Evolutionary conservation across 495 filamentous ascomycete species (phyloP).

Genomic region (Podospora pseudopauciseta): DNA sequence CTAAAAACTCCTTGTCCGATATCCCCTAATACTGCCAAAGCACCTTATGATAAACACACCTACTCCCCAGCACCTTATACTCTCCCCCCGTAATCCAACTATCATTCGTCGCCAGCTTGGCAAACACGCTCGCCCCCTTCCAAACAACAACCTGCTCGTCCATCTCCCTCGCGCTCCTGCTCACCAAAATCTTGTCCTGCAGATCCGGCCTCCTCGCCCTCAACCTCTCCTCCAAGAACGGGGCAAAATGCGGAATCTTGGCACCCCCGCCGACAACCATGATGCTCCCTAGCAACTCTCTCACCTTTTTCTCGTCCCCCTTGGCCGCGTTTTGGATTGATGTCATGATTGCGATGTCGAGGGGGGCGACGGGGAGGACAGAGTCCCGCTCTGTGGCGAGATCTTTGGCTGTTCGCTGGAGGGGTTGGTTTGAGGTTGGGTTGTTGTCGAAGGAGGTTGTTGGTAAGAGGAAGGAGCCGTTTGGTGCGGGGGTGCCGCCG

Average conservation of each 20-base stretch:
- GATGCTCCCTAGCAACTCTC: conserved; percentile 88
- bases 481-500: conserved; percentile 45
- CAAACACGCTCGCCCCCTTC: conserved; percentile 97
- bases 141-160: conserved; percentile 93
- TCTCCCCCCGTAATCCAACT: conserved; percentile 86
- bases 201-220: conserved; percentile 64
- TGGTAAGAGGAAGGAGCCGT: conserved; percentile 19
- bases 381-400: conserved; percentile 69
- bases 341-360: conserved; percentile 86
- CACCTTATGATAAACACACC: conserved; percentile 80
- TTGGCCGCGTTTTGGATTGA: conserved; percentile 82
- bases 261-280: conserved; percentile 93
- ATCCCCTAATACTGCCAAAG: conserved; percentile 61
- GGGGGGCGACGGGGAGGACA: conserved; percentile 72
- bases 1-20: too few species aligned
- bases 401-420: conserved; percentile 46
- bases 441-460: conserved; percentile 18
- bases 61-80: conserved; percentile 79
- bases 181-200: conserved; percentile 81
- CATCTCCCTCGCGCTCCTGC: conserved; percentile 81
- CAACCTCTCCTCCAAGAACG: conserved; percentile 77
- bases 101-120: conserved; percentile 87
- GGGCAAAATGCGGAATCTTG: conserved; percentile 69
- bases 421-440: conserved; percentile 34
- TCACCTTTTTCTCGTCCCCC: conserved; percentile 85